Conservation (phyloP, 768 basidiomycete species). For the Sarcomyxa edulis region DNA sequence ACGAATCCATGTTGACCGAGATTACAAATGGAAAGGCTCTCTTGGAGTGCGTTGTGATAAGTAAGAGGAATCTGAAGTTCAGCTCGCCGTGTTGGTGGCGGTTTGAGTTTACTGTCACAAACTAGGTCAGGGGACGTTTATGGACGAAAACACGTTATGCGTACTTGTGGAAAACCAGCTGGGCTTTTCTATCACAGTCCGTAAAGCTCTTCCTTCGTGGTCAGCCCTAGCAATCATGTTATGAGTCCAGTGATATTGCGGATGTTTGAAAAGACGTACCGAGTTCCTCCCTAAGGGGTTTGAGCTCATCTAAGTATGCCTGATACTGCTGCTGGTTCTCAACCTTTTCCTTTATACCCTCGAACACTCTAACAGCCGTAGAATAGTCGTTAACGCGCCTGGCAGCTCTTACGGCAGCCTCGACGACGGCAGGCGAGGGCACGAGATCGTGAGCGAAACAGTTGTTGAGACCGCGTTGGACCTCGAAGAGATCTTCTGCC, state of each 20-base stretch:
- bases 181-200: constrained; percentile 25
- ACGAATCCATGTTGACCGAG: no score
- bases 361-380: constrained; percentile 93
- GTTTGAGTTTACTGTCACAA: no score
- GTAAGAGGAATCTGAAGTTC: no score
- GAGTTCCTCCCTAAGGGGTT: constrained; percentile 83
- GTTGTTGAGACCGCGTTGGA: constrained; percentile 98
- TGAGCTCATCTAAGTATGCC: constrained; percentile 89
- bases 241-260: neutral
- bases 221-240: constrained; percentile 25
- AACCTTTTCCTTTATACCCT: constrained; percentile 95
- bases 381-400: constrained; percentile 95
- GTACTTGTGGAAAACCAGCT: no score
- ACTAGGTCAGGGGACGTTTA: no score
- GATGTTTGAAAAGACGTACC: constrained; percentile 40
- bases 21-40: no score
- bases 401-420: constrained; percentile 83
- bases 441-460: constrained; percentile 99
- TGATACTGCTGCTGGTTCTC: constrained; percentile 96
- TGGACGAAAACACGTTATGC: no score
- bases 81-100: no score
- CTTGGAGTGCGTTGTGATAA: no score
- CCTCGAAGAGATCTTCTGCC: constrained; percentile 95
- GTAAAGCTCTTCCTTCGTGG: constrained; percentile 41
- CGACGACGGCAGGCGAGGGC: constrained; percentile 76